Base-by-base conservation (phyloP, 768 basidiomycete species). In the Tylopilus vinaceipallidus region DNA sequence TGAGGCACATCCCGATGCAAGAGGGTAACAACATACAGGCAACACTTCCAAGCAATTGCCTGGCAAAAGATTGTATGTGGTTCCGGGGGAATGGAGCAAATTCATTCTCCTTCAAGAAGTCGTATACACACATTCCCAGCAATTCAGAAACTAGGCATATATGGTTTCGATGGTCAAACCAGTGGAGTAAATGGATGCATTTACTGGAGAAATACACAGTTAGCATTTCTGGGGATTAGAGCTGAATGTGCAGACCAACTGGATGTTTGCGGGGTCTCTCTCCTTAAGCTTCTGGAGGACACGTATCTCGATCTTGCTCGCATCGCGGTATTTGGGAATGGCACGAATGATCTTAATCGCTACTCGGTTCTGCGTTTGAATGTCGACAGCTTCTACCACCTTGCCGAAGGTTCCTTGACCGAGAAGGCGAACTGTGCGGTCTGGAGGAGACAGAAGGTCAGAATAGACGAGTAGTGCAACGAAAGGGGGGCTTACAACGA, bases 401-500 rank as follows among this genome's bases (percentile, higher is more conserved):
- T 98, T 99, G 58, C 97, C 97, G 64, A 98, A 99, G 13, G 97
- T 98, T 12, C 97, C 97, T 73, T 98, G 95, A 16, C 97, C 97
- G 6, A 99, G 77, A 20, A 95, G 76, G 50, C 84, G 80, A 52
- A 95, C 83, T 35, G 95, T 98, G 41, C 88, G 90, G 81, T 98
- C 95, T 98, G 61, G 13, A 51, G 54, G 36, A 33, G 48, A 29
- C 35, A 45, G 32, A 44, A 60, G 33, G 62, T 68, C 35, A 51
- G 47, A 51, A 42, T 39, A 32, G 16, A 17, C 29, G 27, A 16
- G 35, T 36, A 36, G 45, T 44, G 39, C 43, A 46, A 12, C 30
- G 44, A 40, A 49, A 44, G 23, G 37, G 23, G 20, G 22, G 75
- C 86, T 59, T 71, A 91, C 95, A 95, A 60, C 90, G 86, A 58